Evolutionary conservation across 202 grass and related monocot genomes (phyloP), one percentile per base, ranked within the genome.

Genomic region (Eragrostis tef): DNA sequence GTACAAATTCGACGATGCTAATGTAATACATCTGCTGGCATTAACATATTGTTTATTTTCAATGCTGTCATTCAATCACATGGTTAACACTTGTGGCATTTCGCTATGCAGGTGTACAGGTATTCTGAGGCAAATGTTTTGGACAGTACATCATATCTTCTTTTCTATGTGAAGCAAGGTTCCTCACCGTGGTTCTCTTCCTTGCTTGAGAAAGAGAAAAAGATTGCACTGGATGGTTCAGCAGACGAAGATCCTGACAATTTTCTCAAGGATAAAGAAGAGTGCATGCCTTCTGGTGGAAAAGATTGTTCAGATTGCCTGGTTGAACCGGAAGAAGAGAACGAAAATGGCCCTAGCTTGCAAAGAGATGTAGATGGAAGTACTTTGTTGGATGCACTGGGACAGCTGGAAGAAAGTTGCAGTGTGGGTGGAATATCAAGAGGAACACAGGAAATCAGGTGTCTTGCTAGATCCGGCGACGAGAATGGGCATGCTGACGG

Each of bases 121-220:
- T 36, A 1, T 58, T 73, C 59, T 11, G 60, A 62, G 53, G 80
- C 21, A 46, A 4, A 9, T 1, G 53, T 75, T 66, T 63, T 90
- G 79, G 44, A 86, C 25, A 47, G 0, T 5, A 27, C 65, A 51
- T 79, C 88, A 17, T 90, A 90, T 61, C 74, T 90, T 66, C 74
- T 90, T 56, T 90, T 90, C 62, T 90, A 90, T 86, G 63, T 83
- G 36, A 86, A 90, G 84, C 51, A 86, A 69, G 88, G 88, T 69
- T 86, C 88, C 44, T 89, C 43, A 44, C 79, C 74, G 0, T 90
- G 84, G 88, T 86, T 90, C 70, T 75, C 74, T 53, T 79, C 61
- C 50, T 75, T 83, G 43, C 68, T 90, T 3, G 52, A 86, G 60
- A 66, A 71, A 79, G 71, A 79, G 70, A 16, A 59, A 9, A 59